Conservation (phyloP, 2,329 filamentous ascomycete genomes). For the Didymella pinodella region DNA sequence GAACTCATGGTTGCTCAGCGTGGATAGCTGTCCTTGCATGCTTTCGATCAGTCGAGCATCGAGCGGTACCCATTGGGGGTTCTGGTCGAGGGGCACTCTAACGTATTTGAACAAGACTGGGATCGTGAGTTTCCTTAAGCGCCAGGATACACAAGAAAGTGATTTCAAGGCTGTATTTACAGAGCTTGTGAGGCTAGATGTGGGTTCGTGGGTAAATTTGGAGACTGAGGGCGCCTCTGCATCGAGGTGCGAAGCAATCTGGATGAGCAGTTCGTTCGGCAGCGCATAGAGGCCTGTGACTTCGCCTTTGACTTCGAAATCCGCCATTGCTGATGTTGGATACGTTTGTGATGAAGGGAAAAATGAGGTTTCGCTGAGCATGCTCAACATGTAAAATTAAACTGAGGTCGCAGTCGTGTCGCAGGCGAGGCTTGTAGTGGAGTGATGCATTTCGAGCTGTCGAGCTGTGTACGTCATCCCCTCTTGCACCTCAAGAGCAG, state of each 20-base stretch:
- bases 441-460: slow-evolving; percentile 1
- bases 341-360: too few relatives aligned
- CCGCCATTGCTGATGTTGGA: not conserved
- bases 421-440: not conserved
- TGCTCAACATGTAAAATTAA: not conserved
- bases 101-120: slow-evolving; percentile 46
- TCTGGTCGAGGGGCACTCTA: slow-evolving; percentile 36
- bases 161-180: slow-evolving; percentile 37
- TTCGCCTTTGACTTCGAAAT: not conserved
- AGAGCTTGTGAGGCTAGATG: slow-evolving; percentile 34
- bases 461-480: slow-evolving; percentile 13
- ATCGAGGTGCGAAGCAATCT: slow-evolving; percentile 46
- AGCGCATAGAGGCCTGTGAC: slow-evolving; percentile 35
- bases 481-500: too few relatives aligned
- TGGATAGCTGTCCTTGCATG: slow-evolving; percentile 44
- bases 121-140: slow-evolving; percentile 43
- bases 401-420: not conserved
- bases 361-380: not conserved
- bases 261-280: slow-evolving; percentile 49
- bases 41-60: slow-evolving; percentile 45
- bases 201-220: slow-evolving; percentile 47
- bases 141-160: slow-evolving; percentile 45
- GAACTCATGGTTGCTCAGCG: slow-evolving; percentile 44
- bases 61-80: slow-evolving; percentile 46
- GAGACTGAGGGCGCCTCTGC: slow-evolving; percentile 41